Conservation (phyloP, 108 stramenopile species). For the Cyclotella distinguenda region DNA sequence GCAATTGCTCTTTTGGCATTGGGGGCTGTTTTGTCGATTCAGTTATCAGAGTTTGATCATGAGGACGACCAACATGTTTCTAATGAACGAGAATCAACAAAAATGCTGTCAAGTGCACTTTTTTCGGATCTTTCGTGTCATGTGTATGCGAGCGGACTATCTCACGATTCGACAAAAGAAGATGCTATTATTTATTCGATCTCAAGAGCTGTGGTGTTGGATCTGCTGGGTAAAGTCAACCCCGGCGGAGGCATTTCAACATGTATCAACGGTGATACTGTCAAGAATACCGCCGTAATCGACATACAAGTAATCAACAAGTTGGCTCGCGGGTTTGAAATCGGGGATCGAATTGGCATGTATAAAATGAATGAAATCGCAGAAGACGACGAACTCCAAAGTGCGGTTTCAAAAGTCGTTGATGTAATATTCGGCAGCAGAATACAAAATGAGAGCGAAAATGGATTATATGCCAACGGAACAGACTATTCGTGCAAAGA, state of each 20-base stretch:
- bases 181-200: conserved; percentile 14
- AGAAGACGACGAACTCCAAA: conserved; percentile 37
- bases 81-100: conserved; percentile 3
- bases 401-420: conserved; percentile 50
- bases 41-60: neutral
- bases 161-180: neutral
- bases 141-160: conserved; percentile 5
- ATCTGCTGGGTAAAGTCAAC: conserved; percentile 24
- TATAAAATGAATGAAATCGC: neutral
- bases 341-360: conserved; percentile 9
- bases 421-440: conserved; percentile 44
- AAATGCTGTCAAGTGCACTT: conserved; percentile 45
- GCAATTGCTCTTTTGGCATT: conserved; percentile 28
- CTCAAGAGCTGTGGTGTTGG: conserved; percentile 16
- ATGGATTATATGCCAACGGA: neutral
- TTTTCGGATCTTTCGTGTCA: conserved; percentile 11
- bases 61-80: neutral
- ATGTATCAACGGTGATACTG: neutral
- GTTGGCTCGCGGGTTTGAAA: conserved; percentile 29
- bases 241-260: no score
- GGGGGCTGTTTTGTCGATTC: conserved; percentile 11
- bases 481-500: conserved; percentile 33
- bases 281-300: neutral
- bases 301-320: conserved; percentile 41
- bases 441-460: conserved; percentile 9